Percentiles rank a stretch among this genome's conserved stretches.
Evolutionary conservation across 2,329 filamentous ascomycete genomes (phyloP).

Genomic region (Parastagonospora nodorum): DNA sequence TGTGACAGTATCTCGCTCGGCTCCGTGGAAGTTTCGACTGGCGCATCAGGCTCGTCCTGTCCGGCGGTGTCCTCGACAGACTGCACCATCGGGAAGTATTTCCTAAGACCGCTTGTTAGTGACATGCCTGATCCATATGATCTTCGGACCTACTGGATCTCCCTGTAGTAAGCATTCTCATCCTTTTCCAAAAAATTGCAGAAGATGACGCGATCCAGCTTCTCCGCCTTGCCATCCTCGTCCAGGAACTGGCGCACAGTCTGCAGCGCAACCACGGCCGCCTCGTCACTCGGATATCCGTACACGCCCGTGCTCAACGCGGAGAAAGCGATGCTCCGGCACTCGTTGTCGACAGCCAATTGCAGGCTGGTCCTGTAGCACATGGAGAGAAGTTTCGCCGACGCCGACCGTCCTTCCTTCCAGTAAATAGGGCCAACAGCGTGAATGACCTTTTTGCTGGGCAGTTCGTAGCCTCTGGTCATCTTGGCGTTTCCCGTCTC

Average conservation of each 20-base stretch:
- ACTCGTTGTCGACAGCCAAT: slow-evolving; percentile 69
- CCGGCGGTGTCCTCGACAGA: slow-evolving; percentile 10
- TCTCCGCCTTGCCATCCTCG: slow-evolving; percentile 48
- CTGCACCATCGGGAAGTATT: slow-evolving; percentile 42
- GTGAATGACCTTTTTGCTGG: slow-evolving; percentile 81
- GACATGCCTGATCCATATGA: background rate
- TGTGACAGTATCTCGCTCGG: slow-evolving; percentile 46
- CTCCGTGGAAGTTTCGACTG: slow-evolving; percentile 30
- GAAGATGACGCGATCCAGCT: slow-evolving; percentile 78
- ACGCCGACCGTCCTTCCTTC: slow-evolving; percentile 44
- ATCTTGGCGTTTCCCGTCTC: slow-evolving; percentile 81
- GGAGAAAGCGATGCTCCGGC: slow-evolving; percentile 79
- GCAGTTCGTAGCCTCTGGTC: slow-evolving; percentile 76
- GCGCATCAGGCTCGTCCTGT: slow-evolving; percentile 6
- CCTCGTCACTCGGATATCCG: slow-evolving; percentile 77
- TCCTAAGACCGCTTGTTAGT: slow-evolving; percentile 25
- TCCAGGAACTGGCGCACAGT: slow-evolving; percentile 63
- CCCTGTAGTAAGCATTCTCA: slow-evolving; percentile 69
- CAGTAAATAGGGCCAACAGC: slow-evolving; percentile 84
- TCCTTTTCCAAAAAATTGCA: slow-evolving; percentile 84
- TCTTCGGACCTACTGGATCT: slow-evolving; percentile 70
- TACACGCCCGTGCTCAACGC: slow-evolving; percentile 89
- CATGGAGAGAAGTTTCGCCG: slow-evolving; percentile 54
- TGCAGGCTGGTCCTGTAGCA: slow-evolving; percentile 76
- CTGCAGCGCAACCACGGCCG: slow-evolving; percentile 72